Evolutionary conservation across 2,329 filamentous ascomycete genomes (phyloP).

Genomic region (Elsinoe arachidis): DNA sequence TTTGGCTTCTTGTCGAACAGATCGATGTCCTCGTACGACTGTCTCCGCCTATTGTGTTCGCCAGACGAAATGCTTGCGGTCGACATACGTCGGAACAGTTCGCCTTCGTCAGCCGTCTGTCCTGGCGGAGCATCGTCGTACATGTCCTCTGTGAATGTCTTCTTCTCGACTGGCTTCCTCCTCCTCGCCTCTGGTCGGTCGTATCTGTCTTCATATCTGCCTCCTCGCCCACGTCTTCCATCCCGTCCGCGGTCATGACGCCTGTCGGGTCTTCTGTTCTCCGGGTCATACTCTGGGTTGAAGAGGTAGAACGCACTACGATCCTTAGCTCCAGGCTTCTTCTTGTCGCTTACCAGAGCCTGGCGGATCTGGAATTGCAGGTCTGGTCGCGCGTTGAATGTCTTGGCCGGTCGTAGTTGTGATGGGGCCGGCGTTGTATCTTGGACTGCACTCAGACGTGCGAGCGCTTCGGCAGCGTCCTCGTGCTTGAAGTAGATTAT

Average conservation of each 20-base stretch:
- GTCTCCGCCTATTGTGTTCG: slow-evolving; percentile 16
- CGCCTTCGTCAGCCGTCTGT: slow-evolving; percentile 25
- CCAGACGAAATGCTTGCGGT: slow-evolving; percentile 16
- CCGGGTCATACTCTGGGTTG: slow-evolving; percentile 80
- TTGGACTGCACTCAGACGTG: slow-evolving; percentile 40
- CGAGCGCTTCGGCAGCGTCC: slow-evolving; percentile 46
- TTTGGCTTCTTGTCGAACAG: slow-evolving; percentile 23
- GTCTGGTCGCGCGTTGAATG: slow-evolving; percentile 59
- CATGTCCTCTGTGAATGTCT: slow-evolving; percentile 63
- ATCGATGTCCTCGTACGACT: slow-evolving; percentile 21
- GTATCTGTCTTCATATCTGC: slow-evolving; percentile 49
- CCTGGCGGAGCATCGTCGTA: slow-evolving; percentile 61
- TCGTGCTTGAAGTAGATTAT: slow-evolving; percentile 59
- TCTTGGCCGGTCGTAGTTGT: slow-evolving; percentile 61
- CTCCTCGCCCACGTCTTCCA: slow-evolving; percentile 32
- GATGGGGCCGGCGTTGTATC: slow-evolving; percentile 39
- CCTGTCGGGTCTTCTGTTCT: slow-evolving; percentile 47
- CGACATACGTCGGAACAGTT: slow-evolving; percentile 22
- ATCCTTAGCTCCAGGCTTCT: slow-evolving; percentile 66
- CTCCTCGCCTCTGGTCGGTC: slow-evolving; percentile 30
- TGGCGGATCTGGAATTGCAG: slow-evolving; percentile 63
- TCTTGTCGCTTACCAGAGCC: slow-evolving; percentile 67
- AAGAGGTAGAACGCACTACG: slow-evolving; percentile 87
- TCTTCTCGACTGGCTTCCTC: slow-evolving; percentile 30
- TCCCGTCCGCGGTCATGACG: slow-evolving; percentile 17